Evolutionary conservation across 768 basidiomycete genomes (phyloP).

Genomic region (Pulveroboletus sp.): DNA sequence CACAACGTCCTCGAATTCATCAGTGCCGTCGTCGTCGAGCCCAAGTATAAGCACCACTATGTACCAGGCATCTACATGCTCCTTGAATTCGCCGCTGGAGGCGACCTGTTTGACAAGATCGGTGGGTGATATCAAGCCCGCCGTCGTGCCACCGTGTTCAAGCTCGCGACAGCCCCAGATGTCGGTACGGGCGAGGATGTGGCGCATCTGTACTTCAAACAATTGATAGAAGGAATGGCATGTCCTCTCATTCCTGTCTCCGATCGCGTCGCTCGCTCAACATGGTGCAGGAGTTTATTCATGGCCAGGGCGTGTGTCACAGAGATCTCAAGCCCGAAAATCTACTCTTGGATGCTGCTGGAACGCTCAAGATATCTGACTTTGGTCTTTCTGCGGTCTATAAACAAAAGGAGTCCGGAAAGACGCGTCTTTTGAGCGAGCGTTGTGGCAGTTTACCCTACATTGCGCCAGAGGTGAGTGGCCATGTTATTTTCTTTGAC

Average conservation of each 20-base stretch:
- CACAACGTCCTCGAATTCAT: constrained; percentile 79
- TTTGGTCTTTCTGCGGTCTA: constrained; percentile 93
- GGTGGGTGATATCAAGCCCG: constrained; percentile 45
- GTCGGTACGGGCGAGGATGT: constrained; percentile 81
- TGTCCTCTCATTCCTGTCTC: constrained; percentile 19
- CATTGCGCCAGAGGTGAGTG: constrained; percentile 83
- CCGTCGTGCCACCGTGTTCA: not conserved
- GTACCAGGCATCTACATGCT: constrained; percentile 88
- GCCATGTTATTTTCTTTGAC: not conserved
- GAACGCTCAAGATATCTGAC: constrained; percentile 88
- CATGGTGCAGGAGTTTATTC: constrained; percentile 66
- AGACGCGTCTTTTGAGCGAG: constrained; percentile 71
- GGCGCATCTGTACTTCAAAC: constrained; percentile 86
- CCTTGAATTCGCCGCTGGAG: constrained; percentile 87
- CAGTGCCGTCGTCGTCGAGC: constrained; percentile 70
- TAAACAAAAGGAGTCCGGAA: constrained; percentile 75
- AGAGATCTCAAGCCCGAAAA: constrained; percentile 98
- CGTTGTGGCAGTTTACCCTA: constrained; percentile 92
- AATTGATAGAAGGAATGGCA: constrained; percentile 81
- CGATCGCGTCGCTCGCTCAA: not conserved
- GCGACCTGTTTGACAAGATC: constrained; percentile 98
- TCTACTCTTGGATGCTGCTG: constrained; percentile 76
- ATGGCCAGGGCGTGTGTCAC: constrained; percentile 87
- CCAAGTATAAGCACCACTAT: constrained; percentile 50
- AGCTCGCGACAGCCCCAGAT: constrained; percentile 65